Base-by-base conservation (phyloP, 257 asterid species). In the Oldenlandia corymbosa region DNA sequence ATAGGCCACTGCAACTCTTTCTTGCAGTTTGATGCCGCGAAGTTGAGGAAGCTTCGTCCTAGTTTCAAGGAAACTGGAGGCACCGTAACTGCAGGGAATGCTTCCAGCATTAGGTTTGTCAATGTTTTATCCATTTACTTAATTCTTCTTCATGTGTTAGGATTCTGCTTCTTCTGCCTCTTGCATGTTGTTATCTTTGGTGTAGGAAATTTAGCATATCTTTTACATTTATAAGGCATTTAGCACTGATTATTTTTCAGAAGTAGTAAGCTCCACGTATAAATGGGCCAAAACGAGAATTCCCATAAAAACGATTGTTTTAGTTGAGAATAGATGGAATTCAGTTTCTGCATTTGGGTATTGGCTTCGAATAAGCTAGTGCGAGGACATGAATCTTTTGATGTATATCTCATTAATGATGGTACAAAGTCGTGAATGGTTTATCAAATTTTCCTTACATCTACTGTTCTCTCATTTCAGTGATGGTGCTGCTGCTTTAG, bases 401-500 rank as follows among this genome's bases (percentile, higher is more conserved):
- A 50, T 36, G 27, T 60, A 16, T 51, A 42, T 64, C 41, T 27
- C 20, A 5, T 48, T 45, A 13, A 60, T 52, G 58, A 59, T 62
- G 23, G 65, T 28, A 31, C 2, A 47, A 48, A 49, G 18, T 24
- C 20, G 23, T 47, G 55, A 24, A 14, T 65, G 18, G 21, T 69
- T 18, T 45, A 10, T 42, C 16, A 36, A 12, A 16, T 47, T 68
- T 52, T 41, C 48, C 12, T 76, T 66, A 77, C 56, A 36, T 64
- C 23, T 52, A 48, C 70, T 63, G 58, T 74, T 51, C 60, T 58
- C 62, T 63, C 62, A 28, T 63, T 70, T 57, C 94, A 93, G 99
- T 47, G 99, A 93, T 72, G 99, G 99, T 62, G 97, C 97, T 60
- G 99, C 99, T 3, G 99, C 99, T 66, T 78, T 93, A 71, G 94